Conservation (phyloP, 1,284 basidiomycete species). For the Apiotrichum siamense region DNA sequence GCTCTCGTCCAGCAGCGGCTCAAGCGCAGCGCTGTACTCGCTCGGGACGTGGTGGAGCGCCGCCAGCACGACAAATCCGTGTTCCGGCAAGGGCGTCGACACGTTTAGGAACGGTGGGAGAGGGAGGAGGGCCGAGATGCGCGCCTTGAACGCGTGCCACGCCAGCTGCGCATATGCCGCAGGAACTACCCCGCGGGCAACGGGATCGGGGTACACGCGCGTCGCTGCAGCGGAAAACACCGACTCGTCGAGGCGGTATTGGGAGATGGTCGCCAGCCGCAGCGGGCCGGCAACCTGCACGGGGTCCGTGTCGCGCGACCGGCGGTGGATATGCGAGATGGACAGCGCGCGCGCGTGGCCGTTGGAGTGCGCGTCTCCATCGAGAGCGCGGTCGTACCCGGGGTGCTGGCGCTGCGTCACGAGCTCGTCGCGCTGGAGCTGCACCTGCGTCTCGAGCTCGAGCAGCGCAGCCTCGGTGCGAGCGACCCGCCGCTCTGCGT, state of each 20-base stretch:
- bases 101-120: constrained; percentile 27
- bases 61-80: constrained; percentile 30
- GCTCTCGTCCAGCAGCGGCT: constrained; percentile 20
- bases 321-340: neutral
- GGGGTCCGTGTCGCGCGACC: neutral
- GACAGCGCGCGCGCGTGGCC: neutral
- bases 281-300: constrained; percentile 8
- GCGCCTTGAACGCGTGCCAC: constrained; percentile 32
- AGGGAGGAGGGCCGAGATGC: constrained; percentile 24
- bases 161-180: constrained; percentile 23
- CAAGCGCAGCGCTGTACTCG: constrained; percentile 4
- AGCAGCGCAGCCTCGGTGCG: constrained; percentile 5
- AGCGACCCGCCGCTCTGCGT: constrained; percentile 11
- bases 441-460: neutral
- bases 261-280: constrained; percentile 1
- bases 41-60: constrained; percentile 21
- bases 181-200: constrained; percentile 15
- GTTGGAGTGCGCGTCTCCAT: too few relatives aligned
- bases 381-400: too few relatives aligned
- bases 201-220: constrained; percentile 20
- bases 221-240: constrained; percentile 14
- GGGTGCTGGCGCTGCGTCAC: too few relatives aligned
- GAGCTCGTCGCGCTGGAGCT: neutral
- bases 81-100: constrained; percentile 19
- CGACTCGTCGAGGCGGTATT: constrained; percentile 19